Evolutionary conservation across 2,329 filamentous ascomycete species (phyloP).

Genomic region (Epichloe amarillans): DNA sequence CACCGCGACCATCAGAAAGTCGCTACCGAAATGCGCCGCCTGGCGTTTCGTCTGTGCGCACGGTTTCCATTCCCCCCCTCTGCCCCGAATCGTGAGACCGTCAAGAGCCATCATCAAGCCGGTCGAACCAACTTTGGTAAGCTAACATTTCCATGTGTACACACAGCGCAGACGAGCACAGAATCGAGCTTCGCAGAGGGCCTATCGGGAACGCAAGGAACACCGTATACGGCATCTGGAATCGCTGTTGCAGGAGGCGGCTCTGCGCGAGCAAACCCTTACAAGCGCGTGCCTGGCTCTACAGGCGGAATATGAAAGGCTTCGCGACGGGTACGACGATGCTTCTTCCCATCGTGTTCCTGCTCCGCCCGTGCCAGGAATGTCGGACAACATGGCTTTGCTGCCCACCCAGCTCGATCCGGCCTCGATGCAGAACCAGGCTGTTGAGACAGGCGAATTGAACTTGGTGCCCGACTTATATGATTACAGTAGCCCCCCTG

Average conservation of each 20-base stretch:
- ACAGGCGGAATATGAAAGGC: slow-evolving; percentile 29
- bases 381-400: background rate
- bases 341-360: too few species aligned
- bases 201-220: too few species aligned
- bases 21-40: slow-evolving; percentile 39
- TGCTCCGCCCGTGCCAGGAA: too few species aligned
- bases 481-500: background rate
- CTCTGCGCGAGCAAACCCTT: slow-evolving; percentile 42
- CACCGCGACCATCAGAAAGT: slow-evolving; percentile 31
- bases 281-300: slow-evolving; percentile 39
- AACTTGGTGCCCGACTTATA: background rate
- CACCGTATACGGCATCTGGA: slow-evolving; percentile 44
- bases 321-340: slow-evolving; percentile 11
- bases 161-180: slow-evolving; percentile 19
- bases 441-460: background rate
- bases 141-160: slow-evolving; percentile 6
- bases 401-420: background rate
- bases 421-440: background rate
- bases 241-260: slow-evolving; percentile 33
- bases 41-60: slow-evolving; percentile 33
- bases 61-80: too few species aligned
- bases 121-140: background rate
- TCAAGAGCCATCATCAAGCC: too few species aligned
- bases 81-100: too few species aligned
- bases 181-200: slow-evolving; percentile 7